Base-by-base conservation (phyloP, 164 flowering plant species). In the Aristolochia californica region DNA sequence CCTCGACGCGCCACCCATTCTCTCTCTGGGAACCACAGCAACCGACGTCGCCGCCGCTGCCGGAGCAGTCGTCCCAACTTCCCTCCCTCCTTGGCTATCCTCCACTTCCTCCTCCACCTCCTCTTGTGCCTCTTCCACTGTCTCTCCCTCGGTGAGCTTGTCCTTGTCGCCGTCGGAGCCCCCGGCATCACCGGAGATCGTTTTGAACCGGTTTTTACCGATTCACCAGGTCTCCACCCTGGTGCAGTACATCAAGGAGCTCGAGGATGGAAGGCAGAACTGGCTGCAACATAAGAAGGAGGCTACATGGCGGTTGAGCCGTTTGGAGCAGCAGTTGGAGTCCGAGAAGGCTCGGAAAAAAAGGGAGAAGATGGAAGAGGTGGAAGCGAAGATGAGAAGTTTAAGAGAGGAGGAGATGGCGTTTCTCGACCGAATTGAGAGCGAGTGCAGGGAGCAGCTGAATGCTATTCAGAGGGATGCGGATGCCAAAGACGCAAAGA, bases 221-320 rank as follows among this genome's bases (percentile, higher is more conserved):
- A 54, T 68, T 5, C 69, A 65, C 48, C 60, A 57, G 51, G 21
- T 44, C 17, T 27, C 56, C n/a, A 4, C 56, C 11, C 21, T 76
- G 51, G 56, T 62, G 12, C 70, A 66, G 61, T 70, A 25, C 55
- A 61, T 68, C 16, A 70, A 56, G 53, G 80, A 76, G 62, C 48
- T 76, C 40, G 80, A 76, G 43, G 77, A 76, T n/a, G 77, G 73
- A 15, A 43, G 65, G 55, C 65, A 58, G 30, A 57, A 28, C 55
- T 76, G 75, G 77, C 25, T 68, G 59, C 74, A 64, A 43, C 80
- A 77, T 15, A 77, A 71, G 63, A 77, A 74, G 68, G 77, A 77
- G 56, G 77, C 80, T 0, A 44, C 62, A 0, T 74, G 77, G 80
- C 58, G 80, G 62, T 40, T 77, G 63, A 71, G 75, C 25, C 59